Conservation (phyloP, 1,284 basidiomycete genomes). For the Puccinia horiana region DNA sequence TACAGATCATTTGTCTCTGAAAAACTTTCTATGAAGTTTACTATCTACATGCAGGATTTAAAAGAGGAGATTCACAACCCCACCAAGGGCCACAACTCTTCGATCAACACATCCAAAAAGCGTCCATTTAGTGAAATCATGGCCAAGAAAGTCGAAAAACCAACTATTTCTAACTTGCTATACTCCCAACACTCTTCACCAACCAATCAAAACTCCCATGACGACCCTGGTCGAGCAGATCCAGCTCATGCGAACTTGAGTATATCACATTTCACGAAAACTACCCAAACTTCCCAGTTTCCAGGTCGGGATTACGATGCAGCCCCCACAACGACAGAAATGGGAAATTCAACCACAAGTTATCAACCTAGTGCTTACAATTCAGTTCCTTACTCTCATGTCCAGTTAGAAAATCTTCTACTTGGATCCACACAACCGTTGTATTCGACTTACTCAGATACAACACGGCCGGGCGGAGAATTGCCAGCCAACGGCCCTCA, state of each 20-base stretch:
- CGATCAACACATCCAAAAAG: background rate
- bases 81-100: background rate
- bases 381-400: background rate
- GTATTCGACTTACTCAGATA: background rate
- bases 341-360: background rate
- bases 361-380: background rate
- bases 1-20: constrained; percentile 21
- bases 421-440: background rate
- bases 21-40: constrained; percentile 13
- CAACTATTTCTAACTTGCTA: constrained; percentile 12
- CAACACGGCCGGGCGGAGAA: no score
- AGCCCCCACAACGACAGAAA: background rate
- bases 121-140: constrained; percentile 22
- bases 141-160: constrained; percentile 17
- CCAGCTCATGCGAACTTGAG: background rate
- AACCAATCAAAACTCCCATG: background rate
- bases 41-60: background rate
- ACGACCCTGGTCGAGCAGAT: background rate
- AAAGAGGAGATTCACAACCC: background rate
- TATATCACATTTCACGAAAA: background rate
- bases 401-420: constrained; percentile 11
- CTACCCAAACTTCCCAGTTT: background rate
- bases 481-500: background rate
- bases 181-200: constrained; percentile 11
- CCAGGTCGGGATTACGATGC: background rate